A percentile compares a stretch with the other conserved stretches of the same genome.
phyloP scores from a whole-genome alignment of 2,329 filamentous ascomycete genomes.

The Fusarium pseudocircinatum region DNA sequence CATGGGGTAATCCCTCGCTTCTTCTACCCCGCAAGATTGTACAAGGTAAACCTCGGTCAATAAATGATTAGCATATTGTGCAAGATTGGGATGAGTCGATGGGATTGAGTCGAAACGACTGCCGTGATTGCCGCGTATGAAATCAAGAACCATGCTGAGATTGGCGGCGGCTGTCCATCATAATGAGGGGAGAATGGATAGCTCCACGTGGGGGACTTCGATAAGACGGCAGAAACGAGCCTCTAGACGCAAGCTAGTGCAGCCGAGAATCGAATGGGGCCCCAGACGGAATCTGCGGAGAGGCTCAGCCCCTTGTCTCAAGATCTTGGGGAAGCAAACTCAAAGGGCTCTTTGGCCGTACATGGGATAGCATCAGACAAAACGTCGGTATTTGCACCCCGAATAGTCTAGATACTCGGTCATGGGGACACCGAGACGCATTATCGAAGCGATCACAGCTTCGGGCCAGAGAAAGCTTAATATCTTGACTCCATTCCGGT shows the following conservation, averaged over 20 bases:
- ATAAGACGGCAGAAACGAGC: background rate
- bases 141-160: background rate
- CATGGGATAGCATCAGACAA: background rate
- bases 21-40: background rate
- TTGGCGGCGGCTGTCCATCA: background rate
- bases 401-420: background rate
- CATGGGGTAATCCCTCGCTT: background rate
- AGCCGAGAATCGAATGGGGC: background rate
- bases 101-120: background rate
- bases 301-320: background rate
- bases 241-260: background rate
- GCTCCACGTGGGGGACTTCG: background rate
- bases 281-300: background rate
- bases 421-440: background rate
- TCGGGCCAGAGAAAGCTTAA: background rate
- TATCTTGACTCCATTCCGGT: background rate
- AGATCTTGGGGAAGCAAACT: background rate
- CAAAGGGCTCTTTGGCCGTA: background rate
- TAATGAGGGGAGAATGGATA: background rate
- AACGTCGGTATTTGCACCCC: background rate
- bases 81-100: background rate
- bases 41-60: background rate
- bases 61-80: fast-evolving
- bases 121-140: background rate
- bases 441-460: background rate